phyloP scores from a whole-genome alignment of 805 yeast species.

The Sugiyamaella valdiviana region DNA sequence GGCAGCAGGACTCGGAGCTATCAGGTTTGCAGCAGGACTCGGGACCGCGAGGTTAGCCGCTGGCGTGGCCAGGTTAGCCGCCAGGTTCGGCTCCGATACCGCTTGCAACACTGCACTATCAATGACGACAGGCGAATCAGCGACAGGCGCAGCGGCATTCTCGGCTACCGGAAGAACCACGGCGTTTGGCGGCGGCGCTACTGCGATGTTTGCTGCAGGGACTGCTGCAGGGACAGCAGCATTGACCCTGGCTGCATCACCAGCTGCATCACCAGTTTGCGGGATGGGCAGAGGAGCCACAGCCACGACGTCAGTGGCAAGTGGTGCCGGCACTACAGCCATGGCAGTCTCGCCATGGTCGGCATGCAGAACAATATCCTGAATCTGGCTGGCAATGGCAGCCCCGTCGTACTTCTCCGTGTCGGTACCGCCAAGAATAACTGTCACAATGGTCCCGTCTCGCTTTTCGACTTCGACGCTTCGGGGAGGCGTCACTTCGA shows the following conservation, averaged over 20 bases:
- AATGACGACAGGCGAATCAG: too few relatives aligned
- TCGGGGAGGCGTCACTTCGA: not conserved
- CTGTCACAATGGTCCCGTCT: not conserved
- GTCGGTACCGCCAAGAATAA: not conserved
- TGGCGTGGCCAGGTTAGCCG: not conserved
- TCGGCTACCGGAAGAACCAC: not conserved
- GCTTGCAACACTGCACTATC: not conserved
- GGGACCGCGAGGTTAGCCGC: not conserved
- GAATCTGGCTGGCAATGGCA: not conserved
- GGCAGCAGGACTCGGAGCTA: not conserved
- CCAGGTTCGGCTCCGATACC: not conserved
- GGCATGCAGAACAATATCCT: not conserved
- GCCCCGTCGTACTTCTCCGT: not conserved
- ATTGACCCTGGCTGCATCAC: not conserved
- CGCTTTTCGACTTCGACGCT: not conserved
- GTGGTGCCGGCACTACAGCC: not conserved
- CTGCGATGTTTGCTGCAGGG: not conserved
- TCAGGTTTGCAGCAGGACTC: not conserved
- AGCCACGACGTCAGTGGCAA: not conserved
- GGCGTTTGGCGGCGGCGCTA: too few relatives aligned
- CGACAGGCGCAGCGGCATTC: not conserved
- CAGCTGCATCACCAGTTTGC: too few relatives aligned
- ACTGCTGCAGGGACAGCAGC: not conserved
- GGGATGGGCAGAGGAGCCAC: not conserved
- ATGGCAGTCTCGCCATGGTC: not conserved